These are phyloP conservation scores for Annulohypoxylon nitens DNA, from an alignment of 495 filamentous ascomycete genomes.

Conservation along the genomic window DNA sequence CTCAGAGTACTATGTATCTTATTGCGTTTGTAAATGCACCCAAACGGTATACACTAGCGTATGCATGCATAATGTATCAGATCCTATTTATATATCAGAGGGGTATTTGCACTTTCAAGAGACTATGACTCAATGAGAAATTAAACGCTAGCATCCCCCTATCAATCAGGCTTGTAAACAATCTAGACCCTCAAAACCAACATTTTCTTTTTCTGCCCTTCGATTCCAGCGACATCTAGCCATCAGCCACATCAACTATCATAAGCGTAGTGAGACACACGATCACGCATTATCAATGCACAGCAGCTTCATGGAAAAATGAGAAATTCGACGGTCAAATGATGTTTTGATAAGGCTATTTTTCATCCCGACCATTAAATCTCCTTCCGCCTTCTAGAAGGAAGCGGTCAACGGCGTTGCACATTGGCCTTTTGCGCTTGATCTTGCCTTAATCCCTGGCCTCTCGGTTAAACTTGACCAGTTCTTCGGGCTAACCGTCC, in stretches of 20 bases:
- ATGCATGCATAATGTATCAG: too few relatives aligned
- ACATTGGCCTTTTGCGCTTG: conserved; percentile 20
- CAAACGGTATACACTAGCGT: too few relatives aligned
- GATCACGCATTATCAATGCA: neutral
- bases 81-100: too few relatives aligned
- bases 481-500: neutral
- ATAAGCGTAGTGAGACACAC: neutral
- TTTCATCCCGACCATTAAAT: neutral
- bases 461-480: conserved; percentile 32
- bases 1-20: too few relatives aligned
- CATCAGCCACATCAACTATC: neutral
- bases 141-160: too few relatives aligned
- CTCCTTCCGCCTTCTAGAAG: neutral
- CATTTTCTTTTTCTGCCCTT: neutral
- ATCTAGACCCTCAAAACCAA: neutral
- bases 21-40: too few relatives aligned
- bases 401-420: conserved; percentile 36
- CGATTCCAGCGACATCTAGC: neutral
- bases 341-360: neutral
- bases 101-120: too few relatives aligned
- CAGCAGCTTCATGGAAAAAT: neutral
- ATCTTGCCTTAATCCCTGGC: conserved; percentile 1
- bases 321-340: neutral
- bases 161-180: too few relatives aligned
- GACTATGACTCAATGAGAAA: too few relatives aligned